Evolutionary conservation across 2,329 filamentous ascomycete genomes (phyloP), one percentile per base, ranked within the genome.

Genomic region (Canariomyces notabilis): DNA sequence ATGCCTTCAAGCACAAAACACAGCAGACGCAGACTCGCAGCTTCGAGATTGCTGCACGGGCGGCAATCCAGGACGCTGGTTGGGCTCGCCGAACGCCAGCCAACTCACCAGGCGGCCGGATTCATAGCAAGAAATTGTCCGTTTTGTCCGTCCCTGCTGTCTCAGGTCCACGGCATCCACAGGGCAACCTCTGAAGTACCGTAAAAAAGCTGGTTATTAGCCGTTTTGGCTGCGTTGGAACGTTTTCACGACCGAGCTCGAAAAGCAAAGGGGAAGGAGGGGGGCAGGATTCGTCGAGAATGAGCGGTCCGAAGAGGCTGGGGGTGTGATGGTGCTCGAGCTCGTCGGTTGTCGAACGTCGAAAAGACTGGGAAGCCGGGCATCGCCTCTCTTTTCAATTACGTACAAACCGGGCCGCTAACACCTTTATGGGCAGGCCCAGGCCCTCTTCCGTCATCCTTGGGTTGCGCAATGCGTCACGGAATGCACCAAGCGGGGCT

Each of bases 331-430:
- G 44, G 34, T 48, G 40, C 34, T 21, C 8, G 22, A 9, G 16
- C 31, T 37, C 29, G 42, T 35, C 37, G 40, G 33, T 22, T 22
- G 33, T 18, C n/a, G 38, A 46, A 42, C 16, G 21, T 40, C 21
- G 16, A 33, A 29, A 18, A 6, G 37, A 29, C 32, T 44, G 36
- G 22, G 20, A 37, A 18, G 38, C 16, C 36, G 49, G 46, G 50
- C 44, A 48, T 34, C 41, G 33, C 34, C 15, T 35, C 31, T 37
- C 49, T 53, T 60, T 60, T 60, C 56, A 53, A 60, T 62, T 62
- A 62, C 59, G 59, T 62, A 62, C 59, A 61, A 61, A 52, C 44
- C 46, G 41, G 37, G 43, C 53, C 50, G 50, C 53, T 55, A 53
- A 57, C 47, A 42, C 54, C 32, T 20, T 51, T 50, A 42, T 41